Conservation (phyloP, 306 rosid genomes). For the Hippophae gyantsensis region DNA sequence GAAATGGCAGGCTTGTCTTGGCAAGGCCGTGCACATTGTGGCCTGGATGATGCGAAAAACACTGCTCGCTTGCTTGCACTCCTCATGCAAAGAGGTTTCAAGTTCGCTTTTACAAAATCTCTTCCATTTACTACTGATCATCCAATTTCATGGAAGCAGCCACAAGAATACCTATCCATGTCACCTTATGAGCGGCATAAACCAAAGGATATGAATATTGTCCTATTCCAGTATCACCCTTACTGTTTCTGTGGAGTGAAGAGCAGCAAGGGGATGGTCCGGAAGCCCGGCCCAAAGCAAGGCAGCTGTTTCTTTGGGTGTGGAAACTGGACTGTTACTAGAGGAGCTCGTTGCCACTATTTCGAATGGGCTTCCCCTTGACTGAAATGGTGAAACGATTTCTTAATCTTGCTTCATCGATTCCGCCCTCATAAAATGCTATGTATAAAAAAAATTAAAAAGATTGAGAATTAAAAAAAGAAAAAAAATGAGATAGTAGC, state of each 20-base stretch:
- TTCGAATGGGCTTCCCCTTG: conserved; percentile 76
- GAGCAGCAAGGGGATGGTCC: conserved; percentile 56
- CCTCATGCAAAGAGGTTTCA: conserved; percentile 71
- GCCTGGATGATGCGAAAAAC: conserved; percentile 88
- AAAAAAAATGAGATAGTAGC: conserved; percentile 15
- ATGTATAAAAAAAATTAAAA: conserved; percentile 1
- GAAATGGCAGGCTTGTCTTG: conserved; percentile 75
- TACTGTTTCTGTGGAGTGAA: conserved; percentile 77
- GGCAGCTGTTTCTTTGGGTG: conserved; percentile 57
- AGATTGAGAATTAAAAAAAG: conserved; percentile 10
- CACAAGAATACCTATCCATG: conserved; percentile 32
- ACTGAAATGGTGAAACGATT: conserved; percentile 18
- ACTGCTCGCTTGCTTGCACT: conserved; percentile 72
- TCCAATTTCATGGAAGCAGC: conserved; percentile 46
- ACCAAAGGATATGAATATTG: conserved; percentile 39
- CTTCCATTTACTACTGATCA: conserved; percentile 49
- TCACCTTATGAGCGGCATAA: conserved; percentile 42
- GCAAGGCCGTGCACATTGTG: conserved; percentile 96
- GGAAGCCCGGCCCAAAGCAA: conserved; percentile 35
- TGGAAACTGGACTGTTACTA: conserved; percentile 69
- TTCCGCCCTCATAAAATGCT: conserved; percentile 28
- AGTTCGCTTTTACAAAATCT: conserved; percentile 61
- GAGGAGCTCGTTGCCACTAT: conserved; percentile 84
- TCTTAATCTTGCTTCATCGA: conserved; percentile 25
- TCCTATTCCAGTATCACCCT: conserved; percentile 42